Percentiles rank a stretch among this genome's conserved stretches.
Evolutionary conservation across 208 protist species (phyloP).

Genomic region (Trypanosomatidae sp.): DNA sequence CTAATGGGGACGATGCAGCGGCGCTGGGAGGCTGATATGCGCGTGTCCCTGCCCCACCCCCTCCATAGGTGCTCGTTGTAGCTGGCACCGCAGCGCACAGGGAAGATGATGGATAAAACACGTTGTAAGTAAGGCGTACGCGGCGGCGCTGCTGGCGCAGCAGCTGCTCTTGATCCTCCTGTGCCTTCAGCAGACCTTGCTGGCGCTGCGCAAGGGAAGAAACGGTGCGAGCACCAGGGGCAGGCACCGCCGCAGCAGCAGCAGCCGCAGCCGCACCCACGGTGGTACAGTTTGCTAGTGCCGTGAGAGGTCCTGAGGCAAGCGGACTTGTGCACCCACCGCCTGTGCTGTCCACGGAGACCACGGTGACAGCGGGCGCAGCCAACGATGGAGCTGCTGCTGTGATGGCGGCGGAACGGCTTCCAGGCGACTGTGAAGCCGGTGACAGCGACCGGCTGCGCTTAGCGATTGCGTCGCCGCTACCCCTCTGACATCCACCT

Average conservation of each 20-base stretch:
- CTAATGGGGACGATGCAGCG: background rate
- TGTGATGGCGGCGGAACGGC: background rate
- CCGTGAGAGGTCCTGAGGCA: background rate
- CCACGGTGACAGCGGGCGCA: conserved; percentile 4
- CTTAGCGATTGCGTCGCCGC: conserved; percentile 3
- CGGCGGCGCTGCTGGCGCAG: conserved; percentile 16
- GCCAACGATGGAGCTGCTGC: background rate
- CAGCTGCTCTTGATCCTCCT: conserved; percentile 14
- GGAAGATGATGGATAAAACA: conserved; percentile 6
- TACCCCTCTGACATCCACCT: conserved; percentile 7
- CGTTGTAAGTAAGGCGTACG: conserved; percentile 25
- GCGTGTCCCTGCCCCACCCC: background rate
- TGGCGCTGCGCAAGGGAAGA: conserved; percentile 7
- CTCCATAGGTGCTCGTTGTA: background rate
- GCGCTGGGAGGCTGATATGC: background rate
- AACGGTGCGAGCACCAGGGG: background rate
- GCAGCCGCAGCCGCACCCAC: background rate
- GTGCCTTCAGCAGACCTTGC: conserved; percentile 3
- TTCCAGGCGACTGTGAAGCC: background rate
- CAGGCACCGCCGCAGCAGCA: background rate
- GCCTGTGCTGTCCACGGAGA: background rate
- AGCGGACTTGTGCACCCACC: background rate
- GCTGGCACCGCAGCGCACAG: background rate
- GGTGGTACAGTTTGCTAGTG: background rate
- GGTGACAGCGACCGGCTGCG: conserved; percentile 25